phyloP scores from a whole-genome alignment of 1,139 yeast species.

The Pichia terricola region DNA sequence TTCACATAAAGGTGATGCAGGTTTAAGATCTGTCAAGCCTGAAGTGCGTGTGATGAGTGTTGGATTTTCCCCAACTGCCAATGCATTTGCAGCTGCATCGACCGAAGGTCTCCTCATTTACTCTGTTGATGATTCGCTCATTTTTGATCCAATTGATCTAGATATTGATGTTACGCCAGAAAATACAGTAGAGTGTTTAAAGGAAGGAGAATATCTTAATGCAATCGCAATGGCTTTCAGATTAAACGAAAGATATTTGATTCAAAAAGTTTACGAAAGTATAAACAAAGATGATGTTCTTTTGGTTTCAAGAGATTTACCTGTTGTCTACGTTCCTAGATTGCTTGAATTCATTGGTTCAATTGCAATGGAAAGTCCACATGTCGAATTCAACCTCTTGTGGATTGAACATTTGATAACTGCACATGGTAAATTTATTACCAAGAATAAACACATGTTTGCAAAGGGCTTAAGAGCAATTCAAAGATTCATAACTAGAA shows the following conservation, averaged over 20 bases:
- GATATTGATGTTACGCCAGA: conserved; percentile 89
- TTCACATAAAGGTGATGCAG: conserved; percentile 79
- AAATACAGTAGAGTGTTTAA: conserved; percentile 51
- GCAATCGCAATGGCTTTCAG: conserved; percentile 93
- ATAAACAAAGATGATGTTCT: conserved; percentile 58
- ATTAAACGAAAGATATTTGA: conserved; percentile 68
- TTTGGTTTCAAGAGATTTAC: conserved; percentile 58
- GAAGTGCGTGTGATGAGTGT: conserved; percentile 72
- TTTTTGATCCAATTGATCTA: conserved; percentile 91
- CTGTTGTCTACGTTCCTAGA: conserved; percentile 64
- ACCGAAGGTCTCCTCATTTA: conserved; percentile 87
- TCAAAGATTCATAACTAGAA: conserved; percentile 64
- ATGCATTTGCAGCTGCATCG: conserved; percentile 89
- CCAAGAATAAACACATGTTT: conserved; percentile 53
- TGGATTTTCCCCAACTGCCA: conserved; percentile 81
- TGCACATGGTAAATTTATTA: conserved; percentile 70
- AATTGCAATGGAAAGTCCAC: conserved; percentile 65
- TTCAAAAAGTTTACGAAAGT: conserved; percentile 64
- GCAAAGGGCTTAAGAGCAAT: conserved; percentile 59
- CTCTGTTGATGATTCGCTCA: conserved; percentile 64
- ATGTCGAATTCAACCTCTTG: conserved; percentile 69
- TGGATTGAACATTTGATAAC: conserved; percentile 70
- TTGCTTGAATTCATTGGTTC: conserved; percentile 65
- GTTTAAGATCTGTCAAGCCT: conserved; percentile 67
- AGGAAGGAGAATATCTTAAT: conserved; percentile 62